These are phyloP conservation scores for Starmerella lactis-condensi DNA, from an alignment of 805 yeast species.

Conservation along the genomic window DNA sequence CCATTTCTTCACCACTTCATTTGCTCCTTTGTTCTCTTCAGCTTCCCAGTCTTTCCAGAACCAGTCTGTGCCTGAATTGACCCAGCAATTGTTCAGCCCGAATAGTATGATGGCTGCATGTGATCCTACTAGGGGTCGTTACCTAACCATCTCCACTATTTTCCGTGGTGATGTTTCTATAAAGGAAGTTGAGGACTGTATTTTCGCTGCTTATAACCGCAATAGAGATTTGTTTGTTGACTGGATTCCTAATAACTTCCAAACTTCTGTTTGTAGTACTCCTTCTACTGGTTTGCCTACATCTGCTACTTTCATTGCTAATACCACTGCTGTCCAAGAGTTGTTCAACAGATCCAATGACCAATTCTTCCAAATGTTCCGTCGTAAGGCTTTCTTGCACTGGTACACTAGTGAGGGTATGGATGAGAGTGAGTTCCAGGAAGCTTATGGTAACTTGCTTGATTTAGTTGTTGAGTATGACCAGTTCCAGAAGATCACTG, in stretches of 20 bases:
- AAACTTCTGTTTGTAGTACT: constrained; percentile 83
- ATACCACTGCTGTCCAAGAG: constrained; percentile 86
- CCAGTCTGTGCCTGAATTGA: constrained; percentile 75
- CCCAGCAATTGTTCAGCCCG: constrained; percentile 88
- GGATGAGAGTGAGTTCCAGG: constrained; percentile 89
- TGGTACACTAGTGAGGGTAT: constrained; percentile 94
- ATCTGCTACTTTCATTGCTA: constrained; percentile 88
- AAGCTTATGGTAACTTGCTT: constrained; percentile 83
- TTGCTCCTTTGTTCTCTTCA: constrained; percentile 74
- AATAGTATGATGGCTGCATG: constrained; percentile 93
- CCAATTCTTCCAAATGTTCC: constrained; percentile 84
- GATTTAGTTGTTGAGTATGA: constrained; percentile 83
- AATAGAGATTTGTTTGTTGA: constrained; percentile 73
- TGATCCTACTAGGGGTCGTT: constrained; percentile 82
- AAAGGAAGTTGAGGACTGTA: constrained; percentile 88
- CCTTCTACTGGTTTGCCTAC: constrained; percentile 74
- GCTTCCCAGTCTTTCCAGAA: constrained; percentile 74
- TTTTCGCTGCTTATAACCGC: constrained; percentile 70
- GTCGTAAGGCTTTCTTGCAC: constrained; percentile 86
- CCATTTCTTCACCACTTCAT: constrained; percentile 91
- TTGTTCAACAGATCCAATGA: constrained; percentile 77
- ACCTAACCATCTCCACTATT: constrained; percentile 83
- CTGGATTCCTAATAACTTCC: constrained; percentile 95
- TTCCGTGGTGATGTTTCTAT: constrained; percentile 87
- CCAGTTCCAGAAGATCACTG: constrained; percentile 76